phyloP scores from a whole-genome alignment of 306 rosid species.

The Vigna hirtella region DNA sequence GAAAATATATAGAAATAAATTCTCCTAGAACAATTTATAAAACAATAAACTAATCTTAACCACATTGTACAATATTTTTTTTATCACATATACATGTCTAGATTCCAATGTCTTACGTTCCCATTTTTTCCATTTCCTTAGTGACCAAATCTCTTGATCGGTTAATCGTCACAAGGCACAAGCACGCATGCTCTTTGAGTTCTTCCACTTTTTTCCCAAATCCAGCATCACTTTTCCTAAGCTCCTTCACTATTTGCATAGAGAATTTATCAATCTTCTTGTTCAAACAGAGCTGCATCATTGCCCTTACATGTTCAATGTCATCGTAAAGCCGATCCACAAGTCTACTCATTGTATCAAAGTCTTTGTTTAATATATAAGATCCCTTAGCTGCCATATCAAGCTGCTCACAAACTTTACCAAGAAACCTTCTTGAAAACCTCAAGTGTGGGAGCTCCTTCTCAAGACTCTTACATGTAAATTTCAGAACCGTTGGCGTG shows the following conservation, averaged over 20 bases:
- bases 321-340: constrained; percentile 56
- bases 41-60: background rate
- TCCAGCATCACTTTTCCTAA: constrained; percentile 49
- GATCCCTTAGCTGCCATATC: constrained; percentile 68
- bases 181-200: constrained; percentile 64
- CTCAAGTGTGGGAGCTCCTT: constrained; percentile 10
- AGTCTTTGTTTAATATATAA: constrained; percentile 60
- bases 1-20: no score
- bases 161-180: constrained; percentile 64
- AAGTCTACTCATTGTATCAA: constrained; percentile 61
- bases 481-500: constrained; percentile 43
- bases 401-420: constrained; percentile 52
- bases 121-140: constrained; percentile 47
- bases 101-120: background rate
- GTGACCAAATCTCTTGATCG: constrained; percentile 58
- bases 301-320: constrained; percentile 52
- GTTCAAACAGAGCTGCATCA: constrained; percentile 55
- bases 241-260: constrained; percentile 58
- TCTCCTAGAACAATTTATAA: no score
- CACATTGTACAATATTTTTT: no score
- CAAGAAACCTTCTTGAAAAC: constrained; percentile 40
- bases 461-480: constrained; percentile 26
- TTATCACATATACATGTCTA: background rate
- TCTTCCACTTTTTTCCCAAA: constrained; percentile 65
- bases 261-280: constrained; percentile 49